phyloP scores from a whole-genome alignment of 2,329 filamentous ascomycete genomes.

The Xylaria sp. region DNA sequence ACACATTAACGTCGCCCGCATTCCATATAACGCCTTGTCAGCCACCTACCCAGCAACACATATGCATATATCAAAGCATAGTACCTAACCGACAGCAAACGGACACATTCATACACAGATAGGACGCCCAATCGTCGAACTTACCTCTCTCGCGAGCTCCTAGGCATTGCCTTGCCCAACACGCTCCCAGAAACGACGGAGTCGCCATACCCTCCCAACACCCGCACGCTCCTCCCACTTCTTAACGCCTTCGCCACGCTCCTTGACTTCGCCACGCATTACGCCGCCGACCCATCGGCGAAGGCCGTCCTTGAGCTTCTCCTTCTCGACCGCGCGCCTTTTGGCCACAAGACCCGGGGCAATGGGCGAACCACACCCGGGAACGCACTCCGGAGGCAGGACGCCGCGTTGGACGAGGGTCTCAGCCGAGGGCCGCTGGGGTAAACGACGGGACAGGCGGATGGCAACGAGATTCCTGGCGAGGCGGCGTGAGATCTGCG shows the following conservation, averaged over 20 bases:
- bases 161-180: constrained; percentile 56
- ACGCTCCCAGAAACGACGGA: constrained; percentile 75
- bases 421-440: constrained; percentile 68
- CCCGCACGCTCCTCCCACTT: constrained; percentile 63
- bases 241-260: constrained; percentile 60
- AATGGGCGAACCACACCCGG: constrained; percentile 56
- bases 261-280: constrained; percentile 64
- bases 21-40: constrained; percentile 6
- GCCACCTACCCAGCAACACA: constrained; percentile 19
- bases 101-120: constrained; percentile 14
- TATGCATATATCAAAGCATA: constrained; percentile 8
- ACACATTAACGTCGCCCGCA: constrained; percentile 8
- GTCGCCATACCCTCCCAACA: constrained; percentile 67
- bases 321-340: constrained; percentile 71
- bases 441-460: constrained; percentile 70
- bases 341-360: constrained; percentile 72
- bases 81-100: not conserved
- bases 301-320: constrained; percentile 74
- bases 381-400: constrained; percentile 69
- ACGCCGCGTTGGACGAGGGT: constrained; percentile 72
- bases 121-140: not conserved
- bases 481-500: constrained; percentile 71
- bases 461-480: constrained; percentile 73
- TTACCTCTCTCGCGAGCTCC: constrained; percentile 1
- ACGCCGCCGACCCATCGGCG: constrained; percentile 72